phyloP scores from a whole-genome alignment of 768 basidiomycete genomes.

The Lactarius quietus region DNA sequence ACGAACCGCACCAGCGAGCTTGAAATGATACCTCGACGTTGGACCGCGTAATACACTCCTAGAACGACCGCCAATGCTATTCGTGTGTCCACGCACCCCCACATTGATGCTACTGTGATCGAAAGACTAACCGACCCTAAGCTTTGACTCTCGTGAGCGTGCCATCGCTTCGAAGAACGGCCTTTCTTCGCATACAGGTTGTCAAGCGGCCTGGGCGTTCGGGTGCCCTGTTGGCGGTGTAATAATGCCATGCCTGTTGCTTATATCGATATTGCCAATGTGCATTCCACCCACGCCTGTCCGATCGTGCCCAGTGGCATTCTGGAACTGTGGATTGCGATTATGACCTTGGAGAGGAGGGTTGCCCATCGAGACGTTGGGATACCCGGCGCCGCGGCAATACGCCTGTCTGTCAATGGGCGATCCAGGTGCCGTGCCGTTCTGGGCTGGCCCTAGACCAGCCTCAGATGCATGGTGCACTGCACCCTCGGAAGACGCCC shows the following conservation, averaged over 20 bases:
- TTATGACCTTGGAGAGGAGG: constrained; percentile 3
- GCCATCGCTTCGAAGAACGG: constrained; percentile 1
- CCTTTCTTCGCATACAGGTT: constrained; percentile 6
- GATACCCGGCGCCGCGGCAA: constrained; percentile 16
- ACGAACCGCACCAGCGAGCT: constrained; percentile 4
- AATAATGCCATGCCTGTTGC: not conserved
- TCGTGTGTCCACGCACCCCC: not conserved
- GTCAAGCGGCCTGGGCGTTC: constrained; percentile 11
- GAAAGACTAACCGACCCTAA: constrained; percentile 3
- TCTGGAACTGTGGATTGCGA: constrained; percentile 7
- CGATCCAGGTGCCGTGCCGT: constrained; percentile 18
- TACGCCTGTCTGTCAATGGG: constrained; percentile 15
- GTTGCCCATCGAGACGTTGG: constrained; percentile 18
- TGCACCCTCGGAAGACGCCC: constrained; percentile 16
- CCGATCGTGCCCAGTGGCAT: constrained; percentile 21
- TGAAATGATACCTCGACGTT: constrained; percentile 1
- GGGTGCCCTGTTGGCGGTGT: constrained; percentile 8
- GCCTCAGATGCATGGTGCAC: constrained; percentile 15
- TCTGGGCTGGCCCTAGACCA: constrained; percentile 25
- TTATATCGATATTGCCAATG: constrained; percentile 10
- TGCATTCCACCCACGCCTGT: constrained; percentile 16
- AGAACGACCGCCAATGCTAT: not conserved
- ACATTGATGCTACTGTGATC: not conserved
- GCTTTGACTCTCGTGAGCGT: constrained; percentile 13
- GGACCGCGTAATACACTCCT: not conserved